Conservation (phyloP, 257 asterid genomes). For the Orobanche coerulescens region DNA sequence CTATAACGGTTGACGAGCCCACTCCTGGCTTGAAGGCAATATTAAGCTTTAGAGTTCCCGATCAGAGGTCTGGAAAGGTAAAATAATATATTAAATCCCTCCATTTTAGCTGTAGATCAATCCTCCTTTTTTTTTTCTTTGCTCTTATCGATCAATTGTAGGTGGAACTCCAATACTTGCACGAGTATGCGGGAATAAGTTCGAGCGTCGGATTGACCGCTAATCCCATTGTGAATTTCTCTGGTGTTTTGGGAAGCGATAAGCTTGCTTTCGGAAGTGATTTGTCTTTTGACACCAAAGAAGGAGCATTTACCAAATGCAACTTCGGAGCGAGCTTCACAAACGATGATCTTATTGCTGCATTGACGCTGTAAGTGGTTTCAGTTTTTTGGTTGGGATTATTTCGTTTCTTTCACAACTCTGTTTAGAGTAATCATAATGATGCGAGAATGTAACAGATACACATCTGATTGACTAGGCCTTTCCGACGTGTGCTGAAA, state of each 20-base stretch:
- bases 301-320: slow-evolving; percentile 41
- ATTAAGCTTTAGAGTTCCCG: slow-evolving; percentile 46
- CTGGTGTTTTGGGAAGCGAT: slow-evolving; percentile 44
- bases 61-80: slow-evolving; percentile 66
- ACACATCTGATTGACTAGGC: background rate
- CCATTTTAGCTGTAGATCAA: background rate
- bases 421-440: background rate
- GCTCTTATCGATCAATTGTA: slow-evolving; percentile 17
- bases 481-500: background rate
- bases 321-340: slow-evolving; percentile 51
- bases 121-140: background rate
- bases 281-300: slow-evolving; percentile 52
- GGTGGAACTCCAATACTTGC: slow-evolving; percentile 55
- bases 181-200: slow-evolving; percentile 47
- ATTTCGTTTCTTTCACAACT: too few species aligned
- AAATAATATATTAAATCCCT: background rate
- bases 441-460: background rate
- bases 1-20: slow-evolving; percentile 45
- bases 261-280: slow-evolving; percentile 44
- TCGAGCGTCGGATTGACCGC: slow-evolving; percentile 53
- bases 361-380: slow-evolving; percentile 47
- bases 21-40: slow-evolving; percentile 55
- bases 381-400: background rate
- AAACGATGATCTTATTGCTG: slow-evolving; percentile 46
- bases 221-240: slow-evolving; percentile 45